A percentile compares a stretch with the other conserved stretches of the same genome.
Evolutionary conservation across 257 asterid species (phyloP).

Genomic region (Scutellaria baicalensis): DNA sequence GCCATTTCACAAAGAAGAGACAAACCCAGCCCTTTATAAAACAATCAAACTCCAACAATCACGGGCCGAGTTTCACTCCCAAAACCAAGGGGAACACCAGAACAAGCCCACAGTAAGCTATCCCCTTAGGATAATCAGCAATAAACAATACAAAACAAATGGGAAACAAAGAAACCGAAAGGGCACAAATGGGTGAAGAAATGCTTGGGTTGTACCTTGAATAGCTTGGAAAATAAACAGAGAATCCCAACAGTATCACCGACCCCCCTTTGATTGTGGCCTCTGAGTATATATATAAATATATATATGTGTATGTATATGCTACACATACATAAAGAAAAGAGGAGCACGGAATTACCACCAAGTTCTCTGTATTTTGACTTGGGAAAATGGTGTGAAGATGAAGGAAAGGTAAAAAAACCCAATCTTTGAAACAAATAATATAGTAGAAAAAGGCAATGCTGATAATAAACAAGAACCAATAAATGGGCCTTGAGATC

Average conservation of each 20-base stretch:
- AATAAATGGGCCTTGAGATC: slow-evolving; percentile 36
- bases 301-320: no score
- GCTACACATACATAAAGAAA: no score
- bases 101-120: slow-evolving; percentile 20
- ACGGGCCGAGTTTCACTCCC: slow-evolving; percentile 44
- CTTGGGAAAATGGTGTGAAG: slow-evolving; percentile 24
- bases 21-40: slow-evolving; percentile 16
- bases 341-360: slow-evolving; percentile 3
- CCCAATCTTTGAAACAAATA: slow-evolving; percentile 10
- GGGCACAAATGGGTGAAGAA: not conserved
- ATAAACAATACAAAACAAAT: not conserved
- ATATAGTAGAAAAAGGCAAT: not conserved
- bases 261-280: slow-evolving; percentile 59
- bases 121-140: not conserved
- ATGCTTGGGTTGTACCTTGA: slow-evolving; percentile 47
- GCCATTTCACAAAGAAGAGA: slow-evolving; percentile 1
- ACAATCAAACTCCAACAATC: slow-evolving; percentile 14
- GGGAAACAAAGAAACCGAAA: slow-evolving; percentile 14
- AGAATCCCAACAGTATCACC: slow-evolving; percentile 58
- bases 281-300: not conserved
- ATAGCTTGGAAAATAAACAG: slow-evolving; percentile 29
- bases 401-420: slow-evolving; percentile 38
- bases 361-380: slow-evolving; percentile 50
- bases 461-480: slow-evolving; percentile 8
- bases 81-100: slow-evolving; percentile 15